Conservation (phyloP, 1,139 yeast genomes). For the Spathaspora sp. region DNA sequence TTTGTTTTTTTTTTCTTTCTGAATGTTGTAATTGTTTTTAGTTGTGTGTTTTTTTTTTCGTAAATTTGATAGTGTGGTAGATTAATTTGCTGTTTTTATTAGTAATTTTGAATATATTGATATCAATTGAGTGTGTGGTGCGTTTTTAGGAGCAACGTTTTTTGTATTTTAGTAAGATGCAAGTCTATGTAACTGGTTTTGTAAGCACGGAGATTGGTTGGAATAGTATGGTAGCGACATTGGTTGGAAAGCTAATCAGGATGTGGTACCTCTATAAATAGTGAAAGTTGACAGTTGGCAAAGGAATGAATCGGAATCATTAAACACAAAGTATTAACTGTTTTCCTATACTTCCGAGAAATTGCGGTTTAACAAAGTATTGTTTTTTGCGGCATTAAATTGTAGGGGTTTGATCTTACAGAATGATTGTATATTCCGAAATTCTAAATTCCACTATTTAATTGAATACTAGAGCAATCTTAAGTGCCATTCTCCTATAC, state of each 20-base stretch:
- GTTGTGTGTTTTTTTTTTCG: background rate
- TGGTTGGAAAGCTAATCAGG: too few species aligned
- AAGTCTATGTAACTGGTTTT: background rate
- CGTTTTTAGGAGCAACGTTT: too few species aligned
- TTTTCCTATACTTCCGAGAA: background rate
- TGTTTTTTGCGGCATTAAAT: background rate
- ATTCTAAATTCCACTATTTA: background rate
- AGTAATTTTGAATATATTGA: slow-evolving; percentile 1
- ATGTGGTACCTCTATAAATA: too few species aligned
- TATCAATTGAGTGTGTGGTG: background rate
- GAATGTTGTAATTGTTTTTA: background rate
- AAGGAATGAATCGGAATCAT: background rate
- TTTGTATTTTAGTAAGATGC: too few species aligned
- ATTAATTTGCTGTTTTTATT: slow-evolving; percentile 1
- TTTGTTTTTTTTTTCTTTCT: background rate
- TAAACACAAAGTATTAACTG: background rate
- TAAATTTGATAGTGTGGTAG: background rate
- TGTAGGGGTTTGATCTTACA: background rate
- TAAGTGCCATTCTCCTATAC: too few species aligned
- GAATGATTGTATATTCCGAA: background rate
- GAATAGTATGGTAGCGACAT: too few species aligned
- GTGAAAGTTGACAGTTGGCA: too few species aligned
- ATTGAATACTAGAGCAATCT: background rate
- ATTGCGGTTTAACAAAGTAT: background rate
- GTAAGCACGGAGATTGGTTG: too few species aligned